Conservation (phyloP, 208 protist species). For the Trichomonas gallinae region DNA sequence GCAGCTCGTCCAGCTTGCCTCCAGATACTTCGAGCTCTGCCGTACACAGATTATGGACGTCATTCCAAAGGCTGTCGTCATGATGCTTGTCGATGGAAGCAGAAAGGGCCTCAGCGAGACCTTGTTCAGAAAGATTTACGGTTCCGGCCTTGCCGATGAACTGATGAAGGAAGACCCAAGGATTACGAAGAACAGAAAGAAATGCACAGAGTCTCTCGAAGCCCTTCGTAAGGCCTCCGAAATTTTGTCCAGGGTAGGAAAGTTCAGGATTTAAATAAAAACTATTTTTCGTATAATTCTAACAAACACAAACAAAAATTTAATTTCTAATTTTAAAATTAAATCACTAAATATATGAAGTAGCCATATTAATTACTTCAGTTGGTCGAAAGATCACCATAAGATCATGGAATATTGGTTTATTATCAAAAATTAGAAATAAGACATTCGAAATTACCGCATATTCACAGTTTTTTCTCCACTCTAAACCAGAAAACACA, state of each 20-base stretch:
- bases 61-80: background rate
- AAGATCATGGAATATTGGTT: too few relatives aligned
- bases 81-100: background rate
- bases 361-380: too few relatives aligned
- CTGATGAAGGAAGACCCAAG: constrained; percentile 45
- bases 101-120: constrained; percentile 31
- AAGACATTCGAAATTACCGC: too few relatives aligned
- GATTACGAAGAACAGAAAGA: constrained; percentile 37
- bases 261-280: background rate
- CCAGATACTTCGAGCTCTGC: background rate
- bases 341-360: too few relatives aligned
- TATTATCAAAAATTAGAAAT: too few relatives aligned
- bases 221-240: constrained; percentile 33
- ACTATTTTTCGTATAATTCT: too few relatives aligned
- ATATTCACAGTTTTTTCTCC: too few relatives aligned
- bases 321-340: too few relatives aligned
- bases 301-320: too few relatives aligned
- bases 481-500: too few relatives aligned
- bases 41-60: background rate
- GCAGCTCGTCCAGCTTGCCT: background rate
- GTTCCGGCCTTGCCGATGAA: constrained; percentile 35
- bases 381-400: too few relatives aligned
- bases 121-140: constrained; percentile 43
- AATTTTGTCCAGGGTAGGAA: background rate
- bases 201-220: constrained; percentile 30